Base-by-base conservation (phyloP, 306 rosid species). In the Mimosa bimucronata region DNA sequence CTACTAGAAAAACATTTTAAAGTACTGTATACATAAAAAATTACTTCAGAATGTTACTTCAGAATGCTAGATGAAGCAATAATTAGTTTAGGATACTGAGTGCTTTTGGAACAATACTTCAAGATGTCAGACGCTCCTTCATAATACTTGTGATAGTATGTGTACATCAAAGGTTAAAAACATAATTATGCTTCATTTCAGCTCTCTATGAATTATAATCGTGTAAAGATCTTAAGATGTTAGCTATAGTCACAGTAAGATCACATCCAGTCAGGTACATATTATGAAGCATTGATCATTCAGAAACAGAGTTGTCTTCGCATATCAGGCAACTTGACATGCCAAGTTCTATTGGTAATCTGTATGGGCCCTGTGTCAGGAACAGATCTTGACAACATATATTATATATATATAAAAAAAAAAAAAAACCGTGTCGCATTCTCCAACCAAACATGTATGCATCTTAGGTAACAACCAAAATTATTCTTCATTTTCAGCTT, bases 211-310 rank as follows among this genome's bases (percentile, higher is more conserved):
- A 58, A 14, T 3, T 50, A 9, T 57, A 10, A 57, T 57, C 30
- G 2, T 19, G 26, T 53, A 53, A 1, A 53, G 12, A 52, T 94
- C 97, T 83, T 11, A 94, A 86, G 73, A 94, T 52, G 83, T 92
- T 94, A n/a, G 97, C 94, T 12, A 88, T 82, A 18, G 97, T 97
- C 57, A 91, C 97, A 0, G 87, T 34, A 78, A 82, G 72, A 55
- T 67, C 87, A 77, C 26, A 57, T 66, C 58, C 46, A 74, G 67
- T 74, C 31, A 76, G 65, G 25, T 66, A 23, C 37, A 46, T 42
- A 41, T 42, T 34, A 69, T 42, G 30, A 57, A 57, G 29, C 64
- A 57, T 57, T 23, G 60, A 53, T 53, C 60, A 23, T 9, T 53
- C 26, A 53, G 11, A 53, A n/a, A 53, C 60, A 53, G n/a, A 28